A percentile compares a stretch with the other conserved stretches of the same genome.
These are phyloP conservation scores for Calonectria pseudoturangicola DNA, from an alignment of 2,329 filamentous ascomycete genomes.

Conservation along the genomic window DNA sequence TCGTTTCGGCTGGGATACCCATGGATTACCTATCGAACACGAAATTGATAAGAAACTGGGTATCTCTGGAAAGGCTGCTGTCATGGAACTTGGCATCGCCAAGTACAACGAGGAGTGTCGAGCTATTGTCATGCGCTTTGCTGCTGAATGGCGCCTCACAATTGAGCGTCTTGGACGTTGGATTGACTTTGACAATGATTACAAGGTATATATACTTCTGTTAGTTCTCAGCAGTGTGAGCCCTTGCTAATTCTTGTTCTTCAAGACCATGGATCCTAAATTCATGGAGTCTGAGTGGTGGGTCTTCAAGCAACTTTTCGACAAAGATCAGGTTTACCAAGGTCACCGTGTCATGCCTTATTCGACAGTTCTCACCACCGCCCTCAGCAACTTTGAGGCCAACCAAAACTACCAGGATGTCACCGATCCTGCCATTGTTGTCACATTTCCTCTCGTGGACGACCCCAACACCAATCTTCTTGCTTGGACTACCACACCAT, in stretches of 20 bases:
- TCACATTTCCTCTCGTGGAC: conserved; percentile 88
- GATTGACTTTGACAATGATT: conserved; percentile 99
- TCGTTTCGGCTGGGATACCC: conserved; percentile 95
- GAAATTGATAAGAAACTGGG: conserved; percentile 98
- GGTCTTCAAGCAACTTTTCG: conserved; percentile 95
- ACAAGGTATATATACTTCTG: conserved; percentile 76
- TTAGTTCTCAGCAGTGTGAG: neutral
- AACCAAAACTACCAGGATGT: conserved; percentile 97
- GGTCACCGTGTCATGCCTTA: conserved; percentile 96
- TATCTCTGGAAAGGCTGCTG: conserved; percentile 90
- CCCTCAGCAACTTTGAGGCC: conserved; percentile 93
- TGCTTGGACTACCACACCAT: conserved; percentile 92
- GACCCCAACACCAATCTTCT: conserved; percentile 85
- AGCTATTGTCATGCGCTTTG: conserved; percentile 94
- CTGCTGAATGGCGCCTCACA: conserved; percentile 89
- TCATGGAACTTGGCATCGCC: conserved; percentile 88
- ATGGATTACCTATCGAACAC: conserved; percentile 95
- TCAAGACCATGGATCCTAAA: conserved; percentile 89
- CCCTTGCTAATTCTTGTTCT: conserved; percentile 35
- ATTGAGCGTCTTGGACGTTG: conserved; percentile 93
- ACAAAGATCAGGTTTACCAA: conserved; percentile 92
- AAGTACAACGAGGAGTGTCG: conserved; percentile 95
- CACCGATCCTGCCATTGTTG: conserved; percentile 91
- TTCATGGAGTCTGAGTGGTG: conserved; percentile 99
- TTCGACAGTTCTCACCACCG: conserved; percentile 91